These are phyloP conservation scores for Fraxinus pennsylvanica DNA, from an alignment of 257 asterid genomes.

Conservation along the genomic window DNA sequence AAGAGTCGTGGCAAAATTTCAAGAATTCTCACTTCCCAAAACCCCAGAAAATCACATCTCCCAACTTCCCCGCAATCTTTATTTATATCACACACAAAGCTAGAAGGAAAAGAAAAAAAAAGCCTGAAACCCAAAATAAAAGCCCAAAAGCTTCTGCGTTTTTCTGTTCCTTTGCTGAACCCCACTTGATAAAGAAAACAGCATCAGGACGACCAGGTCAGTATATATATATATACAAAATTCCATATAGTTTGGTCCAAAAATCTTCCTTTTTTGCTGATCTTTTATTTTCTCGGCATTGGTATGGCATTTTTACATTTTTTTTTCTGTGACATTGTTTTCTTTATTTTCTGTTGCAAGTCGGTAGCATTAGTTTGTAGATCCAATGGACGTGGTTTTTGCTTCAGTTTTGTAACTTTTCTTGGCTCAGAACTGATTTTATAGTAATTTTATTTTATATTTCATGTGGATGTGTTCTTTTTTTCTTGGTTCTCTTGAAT, in stretches of 20 bases:
- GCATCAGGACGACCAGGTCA: constrained; percentile 34
- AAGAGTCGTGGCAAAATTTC: constrained; percentile 34
- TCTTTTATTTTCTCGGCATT: constrained; percentile 21
- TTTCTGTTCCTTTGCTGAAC: constrained; percentile 26
- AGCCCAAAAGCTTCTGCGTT: constrained; percentile 30
- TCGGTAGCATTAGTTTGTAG: constrained; percentile 33
- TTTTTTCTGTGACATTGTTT: constrained; percentile 22
- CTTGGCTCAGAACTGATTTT: constrained; percentile 19
- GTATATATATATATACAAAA: constrained; percentile 11
- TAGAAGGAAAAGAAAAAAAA: neutral
- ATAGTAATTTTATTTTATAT: constrained; percentile 26
- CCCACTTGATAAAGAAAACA: constrained; percentile 45
- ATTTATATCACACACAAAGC: neutral
- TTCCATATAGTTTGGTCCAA: constrained; percentile 8
- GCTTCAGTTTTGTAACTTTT: constrained; percentile 20
- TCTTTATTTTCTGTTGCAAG: constrained; percentile 23
- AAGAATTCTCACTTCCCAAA: constrained; percentile 37
- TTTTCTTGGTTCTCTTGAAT: constrained; percentile 30
- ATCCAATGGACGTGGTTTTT: constrained; percentile 42
- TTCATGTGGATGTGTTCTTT: constrained; percentile 28
- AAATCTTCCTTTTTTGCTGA: constrained; percentile 6
- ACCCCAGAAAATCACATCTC: constrained; percentile 27
- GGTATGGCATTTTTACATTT: constrained; percentile 25
- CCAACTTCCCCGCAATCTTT: constrained; percentile 8
- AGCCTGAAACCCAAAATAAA: constrained; percentile 13